These are phyloP conservation scores for Podospora comata DNA, from an alignment of 495 filamentous ascomycete genomes.

Conservation along the genomic window DNA sequence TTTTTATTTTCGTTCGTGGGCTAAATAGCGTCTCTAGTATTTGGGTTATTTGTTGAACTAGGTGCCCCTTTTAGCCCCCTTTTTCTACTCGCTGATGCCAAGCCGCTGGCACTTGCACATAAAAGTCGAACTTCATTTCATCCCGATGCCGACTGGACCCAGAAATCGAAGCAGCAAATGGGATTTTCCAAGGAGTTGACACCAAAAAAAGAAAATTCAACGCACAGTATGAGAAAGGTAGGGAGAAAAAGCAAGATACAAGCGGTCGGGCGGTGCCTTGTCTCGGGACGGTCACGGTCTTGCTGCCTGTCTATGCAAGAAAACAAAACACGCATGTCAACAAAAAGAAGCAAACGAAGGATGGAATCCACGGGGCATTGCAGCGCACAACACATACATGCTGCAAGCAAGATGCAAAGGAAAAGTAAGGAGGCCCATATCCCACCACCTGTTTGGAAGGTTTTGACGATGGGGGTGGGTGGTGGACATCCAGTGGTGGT, in stretches of 20 bases:
- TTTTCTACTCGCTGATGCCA: neutral
- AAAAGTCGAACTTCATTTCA: neutral
- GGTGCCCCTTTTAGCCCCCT: neutral
- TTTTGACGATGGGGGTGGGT: neutral
- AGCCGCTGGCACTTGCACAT: neutral
- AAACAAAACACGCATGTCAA: neutral
- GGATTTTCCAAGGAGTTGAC: neutral
- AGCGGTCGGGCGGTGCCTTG: neutral
- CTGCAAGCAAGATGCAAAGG: neutral
- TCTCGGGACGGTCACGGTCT: neutral
- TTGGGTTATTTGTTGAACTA: neutral
- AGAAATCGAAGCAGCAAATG: neutral
- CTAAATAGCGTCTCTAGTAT: too few species aligned
- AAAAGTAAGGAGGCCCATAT: neutral
- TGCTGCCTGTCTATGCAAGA: neutral
- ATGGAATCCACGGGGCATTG: neutral
- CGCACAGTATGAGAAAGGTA: neutral
- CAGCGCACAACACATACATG: neutral
- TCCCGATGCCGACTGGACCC: neutral
- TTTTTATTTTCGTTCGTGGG: neutral
- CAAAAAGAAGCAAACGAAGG: slow-evolving; percentile 6
- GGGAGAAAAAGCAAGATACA: neutral
- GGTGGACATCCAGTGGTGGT: neutral
- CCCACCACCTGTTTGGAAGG: neutral
- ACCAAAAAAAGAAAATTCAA: neutral